Base-by-base conservation (phyloP, 441 rosid genomes). In the Eutrema salsugineum region DNA sequence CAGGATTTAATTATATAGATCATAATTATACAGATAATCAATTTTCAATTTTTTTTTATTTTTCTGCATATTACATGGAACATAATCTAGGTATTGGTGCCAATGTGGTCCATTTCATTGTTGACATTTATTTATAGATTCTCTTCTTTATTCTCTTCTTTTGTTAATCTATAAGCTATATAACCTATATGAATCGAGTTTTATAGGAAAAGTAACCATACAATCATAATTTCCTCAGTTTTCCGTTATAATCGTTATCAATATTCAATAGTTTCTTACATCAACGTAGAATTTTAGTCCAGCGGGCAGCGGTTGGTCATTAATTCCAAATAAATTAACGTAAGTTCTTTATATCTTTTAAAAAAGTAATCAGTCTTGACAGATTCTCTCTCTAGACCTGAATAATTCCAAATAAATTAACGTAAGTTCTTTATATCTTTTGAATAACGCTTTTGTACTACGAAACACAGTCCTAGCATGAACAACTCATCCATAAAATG, bases 61-160 rank as follows among this genome's bases (percentile, higher is more conserved):
- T n/a, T n/a, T n/a, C n/a, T n/a, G n/a, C n/a, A n/a, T n/a, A n/a
- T n/a, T n/a, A n/a, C n/a, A n/a, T n/a, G n/a, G n/a, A n/a, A n/a
- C n/a, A n/a, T n/a, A n/a, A n/a, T n/a, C n/a, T n/a, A n/a, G n/a
- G n/a, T 53, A 54, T 63, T 15, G 70, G 66, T 57, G 57, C 19
- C 15, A 69, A 8, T 36, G 73, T 69, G 73, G 73, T 69, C 73
- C 73, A 68, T 43, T 19, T 63, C 9, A 11, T 32, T 5, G 33
- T 44, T 68, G 43, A 42, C 70, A 17, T 54, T 65, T 65, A 11
- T 22, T 32, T 53, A 54, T 53, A 6, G 33, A 43, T 17, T 44
- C 22, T 55, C 44, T 33, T 32, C 54, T 67, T 55, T 55, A 28
- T 46, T 20, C 15, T 68, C n/a, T 43, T 56, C 24, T 36, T 46